These are phyloP conservation scores for Globisporangium solare DNA, from an alignment of 352 stramenopile genomes.

Conservation along the genomic window DNA sequence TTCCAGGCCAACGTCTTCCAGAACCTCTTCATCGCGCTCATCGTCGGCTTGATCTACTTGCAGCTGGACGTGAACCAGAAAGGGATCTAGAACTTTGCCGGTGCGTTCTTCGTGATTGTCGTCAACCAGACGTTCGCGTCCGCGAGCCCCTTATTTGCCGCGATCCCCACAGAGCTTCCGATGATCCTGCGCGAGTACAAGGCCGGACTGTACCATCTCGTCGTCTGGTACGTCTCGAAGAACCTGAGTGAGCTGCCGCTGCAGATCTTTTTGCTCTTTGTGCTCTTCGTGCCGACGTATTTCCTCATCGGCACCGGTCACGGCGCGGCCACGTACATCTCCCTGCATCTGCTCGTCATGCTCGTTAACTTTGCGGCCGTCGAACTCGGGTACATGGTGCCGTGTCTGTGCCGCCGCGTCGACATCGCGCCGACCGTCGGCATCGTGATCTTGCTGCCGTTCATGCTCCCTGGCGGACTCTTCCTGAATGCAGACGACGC, in stretches of 20 bases:
- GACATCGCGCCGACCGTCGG: constrained; percentile 37
- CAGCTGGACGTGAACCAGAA: constrained; percentile 34
- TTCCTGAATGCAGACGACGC: constrained; percentile 37
- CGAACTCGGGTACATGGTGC: constrained; percentile 37
- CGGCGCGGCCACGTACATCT: constrained; percentile 28
- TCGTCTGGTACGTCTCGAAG: constrained; percentile 39
- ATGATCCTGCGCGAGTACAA: constrained; percentile 41
- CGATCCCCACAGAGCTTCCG: constrained; percentile 22
- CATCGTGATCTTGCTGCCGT: constrained; percentile 39
- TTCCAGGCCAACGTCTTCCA: constrained; percentile 27
- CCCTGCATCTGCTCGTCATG: constrained; percentile 30
- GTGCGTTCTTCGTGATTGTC: constrained; percentile 39
- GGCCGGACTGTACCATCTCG: constrained; percentile 30
- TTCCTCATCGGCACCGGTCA: constrained; percentile 40
- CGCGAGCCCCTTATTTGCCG: constrained; percentile 16
- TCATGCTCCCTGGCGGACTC: constrained; percentile 43
- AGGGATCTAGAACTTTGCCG: constrained; percentile 36
- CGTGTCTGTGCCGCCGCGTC: constrained; percentile 22
- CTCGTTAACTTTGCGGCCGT: constrained; percentile 26
- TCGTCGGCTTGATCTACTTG: constrained; percentile 44
- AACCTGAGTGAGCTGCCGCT: constrained; percentile 46
- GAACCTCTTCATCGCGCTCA: constrained; percentile 29
- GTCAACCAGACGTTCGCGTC: constrained; percentile 35
- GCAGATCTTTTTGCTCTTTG: constrained; percentile 38
- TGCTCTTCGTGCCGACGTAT: constrained; percentile 33